Evolutionary conservation across 176 grass and related monocot species (phyloP), one percentile per base, ranked within the genome.

Genomic region (Zea luxurians): DNA sequence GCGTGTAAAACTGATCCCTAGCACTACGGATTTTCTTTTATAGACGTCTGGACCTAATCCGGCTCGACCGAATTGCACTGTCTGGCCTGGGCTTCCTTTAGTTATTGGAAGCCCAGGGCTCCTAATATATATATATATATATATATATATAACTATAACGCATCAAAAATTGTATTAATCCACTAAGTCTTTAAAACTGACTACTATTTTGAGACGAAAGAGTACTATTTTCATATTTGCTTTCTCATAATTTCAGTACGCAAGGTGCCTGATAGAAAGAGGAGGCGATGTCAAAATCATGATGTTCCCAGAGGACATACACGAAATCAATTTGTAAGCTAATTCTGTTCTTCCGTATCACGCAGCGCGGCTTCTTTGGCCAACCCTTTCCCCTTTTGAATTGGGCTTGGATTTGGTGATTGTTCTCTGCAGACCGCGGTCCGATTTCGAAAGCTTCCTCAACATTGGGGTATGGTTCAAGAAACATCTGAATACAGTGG

Each of bases 381-480:
- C 7, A 74, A 47, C 16, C 16, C 6, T 36, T 50, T 61, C 11
- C n/a, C 44, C 3, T 70, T 40, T 17, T 37, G 13, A 16, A 15
- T 53, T 17, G 35, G 13, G 4, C 43, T 85, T 12, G 10, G 43
- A 37, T 53, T 53, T 65, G 46, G 10, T 38, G 6, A 13, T 41
- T 59, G 18, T 16, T 70, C 10, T 59, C 13, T 87, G 81, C 81
- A 94, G 89, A 78, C 92, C 89, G 1, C 89, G 66, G 40, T 92
- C 89, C 4, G 85, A 92, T 70, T 98, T 92, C 0, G 87, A 90
- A 53, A 86, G 95, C 71, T 98, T 94, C 81, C 78, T 98, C 47
- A 94, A 94, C 68, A 90, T 92, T 41, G 96, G 96, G 66, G 88
- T 94, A 37, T 98, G 96, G 96, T 98, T 98, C 48, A 94, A 87